These are phyloP conservation scores for Hymenoscyphus salicellus DNA, from an alignment of 2,329 filamentous ascomycete genomes.

Conservation along the genomic window DNA sequence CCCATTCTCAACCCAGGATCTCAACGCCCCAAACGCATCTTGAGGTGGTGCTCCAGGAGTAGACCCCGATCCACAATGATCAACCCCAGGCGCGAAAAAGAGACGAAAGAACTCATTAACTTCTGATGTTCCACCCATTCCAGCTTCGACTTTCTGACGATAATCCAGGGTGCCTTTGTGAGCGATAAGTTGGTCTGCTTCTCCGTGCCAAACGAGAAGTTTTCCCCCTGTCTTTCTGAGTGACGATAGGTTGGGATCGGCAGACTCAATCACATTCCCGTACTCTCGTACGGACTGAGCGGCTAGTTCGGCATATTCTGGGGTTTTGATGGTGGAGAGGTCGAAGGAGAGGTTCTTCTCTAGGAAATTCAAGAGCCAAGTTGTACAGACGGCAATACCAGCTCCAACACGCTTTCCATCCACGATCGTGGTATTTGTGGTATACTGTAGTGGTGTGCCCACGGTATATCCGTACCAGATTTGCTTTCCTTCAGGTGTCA, in stretches of 20 bases:
- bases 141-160: not conserved
- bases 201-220: constrained; percentile 15
- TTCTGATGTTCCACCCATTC: not conserved
- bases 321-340: constrained; percentile 11
- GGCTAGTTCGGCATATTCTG: constrained; percentile 9
- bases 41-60: constrained; percentile 23
- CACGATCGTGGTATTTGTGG: constrained; percentile 3
- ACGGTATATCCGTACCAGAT: constrained; percentile 15
- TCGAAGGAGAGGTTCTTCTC: constrained; percentile 16
- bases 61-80: constrained; percentile 10
- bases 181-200: constrained; percentile 35
- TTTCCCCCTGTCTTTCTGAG: constrained; percentile 23
- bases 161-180: constrained; percentile 29
- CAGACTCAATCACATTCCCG: not conserved
- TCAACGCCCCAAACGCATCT: constrained; percentile 28
- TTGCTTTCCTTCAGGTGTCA: constrained; percentile 3
- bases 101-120: constrained; percentile 11
- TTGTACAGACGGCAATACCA: not conserved
- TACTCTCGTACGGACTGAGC: not conserved
- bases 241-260: constrained; percentile 25
- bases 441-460: constrained; percentile 1
- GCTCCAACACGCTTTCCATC: constrained; percentile 9
- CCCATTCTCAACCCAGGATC: constrained; percentile 35
- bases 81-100: constrained; percentile 15
- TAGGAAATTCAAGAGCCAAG: constrained; percentile 11